Evolutionary conservation across 495 filamentous ascomycete genomes (phyloP), one percentile per base, ranked within the genome.

Genomic region (Annulohypoxylon nitens): DNA sequence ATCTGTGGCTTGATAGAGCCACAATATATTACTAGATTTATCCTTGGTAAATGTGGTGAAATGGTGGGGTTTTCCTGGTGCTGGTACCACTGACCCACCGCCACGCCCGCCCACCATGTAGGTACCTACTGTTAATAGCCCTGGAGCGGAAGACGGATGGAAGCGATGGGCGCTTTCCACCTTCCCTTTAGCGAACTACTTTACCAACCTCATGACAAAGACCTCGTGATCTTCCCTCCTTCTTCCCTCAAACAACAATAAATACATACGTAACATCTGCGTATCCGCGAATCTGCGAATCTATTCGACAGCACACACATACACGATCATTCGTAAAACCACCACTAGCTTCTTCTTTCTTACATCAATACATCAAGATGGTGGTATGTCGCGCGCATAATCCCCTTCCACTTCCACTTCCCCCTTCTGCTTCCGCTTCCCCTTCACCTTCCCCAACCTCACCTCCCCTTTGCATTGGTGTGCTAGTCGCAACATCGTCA

Each of bases 321-420:
- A 51, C 39, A 63, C 45, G 5, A 60, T 43, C 14, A 60, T 41
- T 43, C 26, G 57, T 18, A 4, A 60, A 30, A 30, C 30, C 30
- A 41, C 36, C 11, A 14, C 45, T 48, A 55, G 3, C 18, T 45
- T 14, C 11, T 9, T 50, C 30, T 2, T 33, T 5, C 10, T 45
- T 45, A 30, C 30, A 30, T 30, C 30, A 30, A 30, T 30, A 30
- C 33, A 26, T 70, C 68, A 77, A 66, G 34, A 78, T 73, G 73
- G 70, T 76, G 67, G 76, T 78, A 75, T 41, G 76, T 78, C 33
- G 14, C 58, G 67, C 63, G 30, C 51, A 69, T 54, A 63, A 51
- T 69, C 34, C 36, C 64, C 39, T 43, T 54, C 25, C 34, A 18
- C 59, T 30, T 34, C 59, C 25, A 23, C 20, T 23, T 23, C 20